Evolutionary conservation across 1,284 basidiomycete genomes (phyloP).

Genomic region (Puccinia horiana): DNA sequence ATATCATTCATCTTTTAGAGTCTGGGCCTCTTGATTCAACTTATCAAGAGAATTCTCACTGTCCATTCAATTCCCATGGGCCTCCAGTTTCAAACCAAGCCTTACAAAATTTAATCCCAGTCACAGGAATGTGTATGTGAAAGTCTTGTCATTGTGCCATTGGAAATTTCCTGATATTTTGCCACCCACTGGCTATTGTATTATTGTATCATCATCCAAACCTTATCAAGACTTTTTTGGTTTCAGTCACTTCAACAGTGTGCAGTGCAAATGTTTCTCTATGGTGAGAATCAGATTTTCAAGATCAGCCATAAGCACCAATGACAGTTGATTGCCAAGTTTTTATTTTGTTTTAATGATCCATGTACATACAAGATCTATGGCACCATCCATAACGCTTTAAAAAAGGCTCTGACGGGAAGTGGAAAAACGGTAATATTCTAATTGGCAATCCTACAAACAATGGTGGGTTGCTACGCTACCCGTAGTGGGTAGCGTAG

Average conservation of each 20-base stretch:
- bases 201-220: not conserved
- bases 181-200: not conserved
- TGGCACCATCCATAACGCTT: constrained; percentile 71
- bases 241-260: constrained; percentile 36
- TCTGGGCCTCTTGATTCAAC: not conserved
- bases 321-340: not conserved
- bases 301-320: not conserved
- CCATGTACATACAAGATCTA: constrained; percentile 64
- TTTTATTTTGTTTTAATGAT: not conserved
- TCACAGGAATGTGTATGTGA: constrained; percentile 6
- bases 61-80: not conserved
- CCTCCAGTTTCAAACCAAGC: not conserved
- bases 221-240: constrained; percentile 6
- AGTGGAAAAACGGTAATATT: constrained; percentile 68
- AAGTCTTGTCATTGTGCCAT: not conserved
- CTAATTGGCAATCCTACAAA: constrained; percentile 83
- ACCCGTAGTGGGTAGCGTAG: too few relatives aligned
- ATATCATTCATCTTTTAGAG: not conserved
- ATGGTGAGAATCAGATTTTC: not conserved
- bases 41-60: not conserved
- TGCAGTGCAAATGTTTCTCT: constrained; percentile 33
- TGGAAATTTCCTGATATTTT: not conserved
- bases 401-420: constrained; percentile 59
- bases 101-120: not conserved
- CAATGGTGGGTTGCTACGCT: too few relatives aligned